Base-by-base conservation (phyloP, 1,139 yeast genomes). In the Blastobotrys raffinosifermentans region DNA sequence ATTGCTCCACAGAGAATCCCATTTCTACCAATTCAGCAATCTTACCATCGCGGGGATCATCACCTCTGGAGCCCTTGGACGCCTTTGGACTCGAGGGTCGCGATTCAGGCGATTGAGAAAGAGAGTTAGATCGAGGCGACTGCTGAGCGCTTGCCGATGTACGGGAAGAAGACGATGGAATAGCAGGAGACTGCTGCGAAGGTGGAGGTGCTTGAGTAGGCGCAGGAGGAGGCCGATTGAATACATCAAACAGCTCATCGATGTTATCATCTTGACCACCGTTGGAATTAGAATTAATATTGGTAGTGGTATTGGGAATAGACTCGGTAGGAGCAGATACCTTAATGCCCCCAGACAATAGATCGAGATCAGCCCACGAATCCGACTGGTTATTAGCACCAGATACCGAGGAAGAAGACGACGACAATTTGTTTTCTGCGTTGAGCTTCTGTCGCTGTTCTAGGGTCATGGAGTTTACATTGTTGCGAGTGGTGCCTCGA, bases 11-110 rank as follows among this genome's bases (percentile, higher is more conserved):
- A 1, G 80, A 62, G 51, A 85, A 85, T 2, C 95, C 94, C 73
- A 85, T 84, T 45, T 85, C 94, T 1, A 84, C 61, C 37, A 85
- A 64, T 49, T 78, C 84, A 0, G 91, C 91, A 18, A 84, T 57
- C 2, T 77, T 67, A 16, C 66, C 67, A 51, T 81, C 93, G 29
- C 61, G 46, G 3, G 58, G 55, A 32, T 57, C 60, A 4, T 27
- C 38, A 14, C 15, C 15, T n/a, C 27, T 6, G 15, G 10, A 6
- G 10, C 7, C 5, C 5, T 8, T 8, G 7, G 14, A 14, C 15
- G 27, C 13, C 15, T 25, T 14, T 6, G 27, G 13, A 8, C 14
- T 25, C 7, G 15, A 10, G 7, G 7, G 7, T 6, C 13, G 13
- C 7, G 14, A 6, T 6, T 6, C 6, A 6, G 6, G 7, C 7